A percentile compares a stretch with the other conserved stretches of the same genome.
These are phyloP conservation scores for Saprolegnia parasitica DNA, from an alignment of 352 stramenopile species.

Conservation along the genomic window DNA sequence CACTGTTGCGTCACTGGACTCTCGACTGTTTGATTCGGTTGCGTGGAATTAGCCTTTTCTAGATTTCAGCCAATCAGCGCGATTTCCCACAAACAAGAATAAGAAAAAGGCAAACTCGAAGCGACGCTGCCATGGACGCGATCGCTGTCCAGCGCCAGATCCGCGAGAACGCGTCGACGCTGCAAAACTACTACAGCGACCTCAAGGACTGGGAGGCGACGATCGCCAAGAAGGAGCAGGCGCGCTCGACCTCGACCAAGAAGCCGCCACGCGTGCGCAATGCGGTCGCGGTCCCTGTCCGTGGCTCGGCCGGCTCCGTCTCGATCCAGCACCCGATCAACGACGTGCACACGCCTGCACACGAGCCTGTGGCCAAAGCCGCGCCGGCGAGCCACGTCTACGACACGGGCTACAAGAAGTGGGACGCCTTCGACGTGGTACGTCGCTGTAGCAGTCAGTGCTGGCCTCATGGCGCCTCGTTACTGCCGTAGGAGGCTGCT, in stretches of 20 bases:
- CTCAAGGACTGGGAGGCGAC: constrained; percentile 75
- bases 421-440: constrained; percentile 86
- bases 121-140: constrained; percentile 3
- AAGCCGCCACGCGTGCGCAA: constrained; percentile 12
- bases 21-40: no score
- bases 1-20: no score
- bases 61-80: neutral
- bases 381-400: constrained; percentile 68
- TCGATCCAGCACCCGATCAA: constrained; percentile 19
- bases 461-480: neutral
- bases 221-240: constrained; percentile 51
- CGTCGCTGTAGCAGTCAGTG: neutral
- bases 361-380: constrained; percentile 29
- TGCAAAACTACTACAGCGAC: constrained; percentile 75
- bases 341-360: neutral
- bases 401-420: constrained; percentile 88
- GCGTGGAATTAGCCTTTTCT: no score
- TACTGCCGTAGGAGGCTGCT: constrained; percentile 40
- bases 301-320: constrained; percentile 5
- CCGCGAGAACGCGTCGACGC: constrained; percentile 62
- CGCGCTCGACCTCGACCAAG: constrained; percentile 32
- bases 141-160: constrained; percentile 70
- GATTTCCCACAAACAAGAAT: neutral
- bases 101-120: neutral
- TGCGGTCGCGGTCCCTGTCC: neutral